These are phyloP conservation scores for Cryptococcus sp. DNA, from an alignment of 1,284 basidiomycete genomes.

Conservation along the genomic window DNA sequence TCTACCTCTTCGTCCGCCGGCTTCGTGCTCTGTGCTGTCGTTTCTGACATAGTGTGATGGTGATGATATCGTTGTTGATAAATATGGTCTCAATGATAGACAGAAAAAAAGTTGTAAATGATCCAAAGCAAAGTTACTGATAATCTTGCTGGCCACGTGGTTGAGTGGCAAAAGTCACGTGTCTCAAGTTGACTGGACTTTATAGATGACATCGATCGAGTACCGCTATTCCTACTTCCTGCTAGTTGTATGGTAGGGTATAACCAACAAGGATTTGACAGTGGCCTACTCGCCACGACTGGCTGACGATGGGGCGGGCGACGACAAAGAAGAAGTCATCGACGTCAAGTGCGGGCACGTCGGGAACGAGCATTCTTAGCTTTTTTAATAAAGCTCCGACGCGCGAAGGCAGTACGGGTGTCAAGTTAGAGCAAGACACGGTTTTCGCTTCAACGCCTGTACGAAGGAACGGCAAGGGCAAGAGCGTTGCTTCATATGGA, in stretches of 20 bases:
- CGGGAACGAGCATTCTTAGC: slow-evolving; percentile 16
- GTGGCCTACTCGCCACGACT: not conserved
- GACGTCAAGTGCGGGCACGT: not conserved
- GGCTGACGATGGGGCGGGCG: slow-evolving; percentile 18
- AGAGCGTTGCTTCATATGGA: slow-evolving; percentile 8
- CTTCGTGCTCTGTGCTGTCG: slow-evolving; percentile 7
- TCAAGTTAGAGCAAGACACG: slow-evolving; percentile 6
- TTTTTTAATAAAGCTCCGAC: slow-evolving; percentile 30
- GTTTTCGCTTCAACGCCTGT: not conserved
- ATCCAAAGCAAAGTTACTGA: not conserved
- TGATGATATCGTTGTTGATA: slow-evolving; percentile 11
- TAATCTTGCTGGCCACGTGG: slow-evolving; percentile 3
- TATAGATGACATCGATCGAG: slow-evolving; percentile 8
- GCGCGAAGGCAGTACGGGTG: slow-evolving; percentile 4
- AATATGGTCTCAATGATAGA: not conserved
- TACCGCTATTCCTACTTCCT: not conserved
- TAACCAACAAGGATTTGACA: not conserved
- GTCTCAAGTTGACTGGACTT: slow-evolving; percentile 14
- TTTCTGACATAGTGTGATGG: slow-evolving; percentile 8
- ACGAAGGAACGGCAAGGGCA: slow-evolving; percentile 13
- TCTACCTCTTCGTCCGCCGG: slow-evolving; percentile 64
- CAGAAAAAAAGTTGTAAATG: slow-evolving; percentile 14
- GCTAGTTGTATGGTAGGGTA: not conserved
- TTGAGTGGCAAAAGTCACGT: slow-evolving; percentile 4
- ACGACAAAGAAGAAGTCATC: slow-evolving; percentile 15